A percentile compares a stretch with the other conserved stretches of the same genome.
phyloP scores from a whole-genome alignment of 768 basidiomycete genomes.

The Harrya chromipes region DNA sequence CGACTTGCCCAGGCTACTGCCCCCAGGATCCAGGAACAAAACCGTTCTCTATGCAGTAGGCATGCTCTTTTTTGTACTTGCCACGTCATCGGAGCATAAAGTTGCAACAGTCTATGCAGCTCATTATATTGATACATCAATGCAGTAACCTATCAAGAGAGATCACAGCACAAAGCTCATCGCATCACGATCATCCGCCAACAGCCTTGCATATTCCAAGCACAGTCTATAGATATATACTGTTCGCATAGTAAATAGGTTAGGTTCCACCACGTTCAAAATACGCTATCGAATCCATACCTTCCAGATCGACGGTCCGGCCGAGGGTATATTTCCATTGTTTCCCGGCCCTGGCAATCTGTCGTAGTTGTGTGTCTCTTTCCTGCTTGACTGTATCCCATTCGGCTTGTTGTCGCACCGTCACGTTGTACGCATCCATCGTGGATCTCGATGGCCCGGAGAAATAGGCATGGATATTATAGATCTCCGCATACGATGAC shows the following conservation, averaged over 20 bases:
- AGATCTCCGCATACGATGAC: slow-evolving; percentile 82
- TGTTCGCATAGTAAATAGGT: slow-evolving; percentile 25
- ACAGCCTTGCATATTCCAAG: slow-evolving; percentile 84
- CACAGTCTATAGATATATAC: slow-evolving; percentile 86
- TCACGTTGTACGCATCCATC: slow-evolving; percentile 51
- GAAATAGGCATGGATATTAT: slow-evolving; percentile 92
- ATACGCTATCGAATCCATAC: slow-evolving; percentile 38
- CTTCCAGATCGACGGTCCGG: slow-evolving; percentile 88
- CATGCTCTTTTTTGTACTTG: no score
- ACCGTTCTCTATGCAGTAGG: no score
- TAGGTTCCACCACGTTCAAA: no score
- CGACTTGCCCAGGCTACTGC: no score
- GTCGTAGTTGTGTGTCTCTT: slow-evolving; percentile 68
- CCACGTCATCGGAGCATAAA: no score
- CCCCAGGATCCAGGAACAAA: no score
- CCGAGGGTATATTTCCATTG: slow-evolving; percentile 88
- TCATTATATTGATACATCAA: no score
- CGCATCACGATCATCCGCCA: slow-evolving; percentile 78
- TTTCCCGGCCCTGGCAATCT: slow-evolving; percentile 90
- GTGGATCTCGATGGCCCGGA: slow-evolving; percentile 73
- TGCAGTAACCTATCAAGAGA: not conserved
- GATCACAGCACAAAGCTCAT: slow-evolving; percentile 44
- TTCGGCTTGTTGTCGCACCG: slow-evolving; percentile 30
- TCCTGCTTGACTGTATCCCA: slow-evolving; percentile 40
- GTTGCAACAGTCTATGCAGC: no score